These are phyloP conservation scores for Marchantia paleacea DNA, from an alignment of 225 moss, liverwort and hornwort genomes.

Conservation along the genomic window DNA sequence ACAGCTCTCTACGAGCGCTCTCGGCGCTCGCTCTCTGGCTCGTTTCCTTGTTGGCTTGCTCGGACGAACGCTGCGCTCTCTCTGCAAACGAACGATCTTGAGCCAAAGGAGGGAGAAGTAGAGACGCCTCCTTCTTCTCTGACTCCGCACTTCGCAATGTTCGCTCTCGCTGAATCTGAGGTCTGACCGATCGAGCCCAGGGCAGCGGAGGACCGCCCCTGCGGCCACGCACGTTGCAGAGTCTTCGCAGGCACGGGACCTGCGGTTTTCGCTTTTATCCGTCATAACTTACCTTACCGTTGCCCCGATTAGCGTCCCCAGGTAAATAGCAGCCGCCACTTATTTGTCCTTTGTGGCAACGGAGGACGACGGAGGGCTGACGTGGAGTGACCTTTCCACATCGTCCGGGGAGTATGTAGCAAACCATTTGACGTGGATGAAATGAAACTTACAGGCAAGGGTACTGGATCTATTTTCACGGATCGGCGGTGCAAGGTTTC, in stretches of 20 bases:
- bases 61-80: too few relatives aligned
- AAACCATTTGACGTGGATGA: not conserved
- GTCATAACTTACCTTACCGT: not conserved
- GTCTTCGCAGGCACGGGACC: not conserved
- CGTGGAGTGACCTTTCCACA: not conserved
- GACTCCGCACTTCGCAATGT: not conserved
- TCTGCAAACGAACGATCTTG: not conserved
- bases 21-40: not conserved
- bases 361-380: not conserved
- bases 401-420: not conserved
- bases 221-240: not conserved
- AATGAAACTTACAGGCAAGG: not conserved
- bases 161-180: not conserved
- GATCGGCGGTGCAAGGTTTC: not conserved
- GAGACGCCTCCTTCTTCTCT: not conserved
- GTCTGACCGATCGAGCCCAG: not conserved
- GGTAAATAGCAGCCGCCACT: not conserved
- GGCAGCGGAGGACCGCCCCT: too few relatives aligned
- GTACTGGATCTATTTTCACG: not conserved
- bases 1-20: conserved; percentile 1
- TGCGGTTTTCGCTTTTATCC: not conserved
- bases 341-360: not conserved
- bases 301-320: too few relatives aligned
- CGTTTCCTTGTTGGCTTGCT: too few relatives aligned
- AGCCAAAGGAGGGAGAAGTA: not conserved